phyloP scores from a whole-genome alignment of 192 early-diverging fungal genomes.

The Rhizoclosmatium globosum region DNA sequence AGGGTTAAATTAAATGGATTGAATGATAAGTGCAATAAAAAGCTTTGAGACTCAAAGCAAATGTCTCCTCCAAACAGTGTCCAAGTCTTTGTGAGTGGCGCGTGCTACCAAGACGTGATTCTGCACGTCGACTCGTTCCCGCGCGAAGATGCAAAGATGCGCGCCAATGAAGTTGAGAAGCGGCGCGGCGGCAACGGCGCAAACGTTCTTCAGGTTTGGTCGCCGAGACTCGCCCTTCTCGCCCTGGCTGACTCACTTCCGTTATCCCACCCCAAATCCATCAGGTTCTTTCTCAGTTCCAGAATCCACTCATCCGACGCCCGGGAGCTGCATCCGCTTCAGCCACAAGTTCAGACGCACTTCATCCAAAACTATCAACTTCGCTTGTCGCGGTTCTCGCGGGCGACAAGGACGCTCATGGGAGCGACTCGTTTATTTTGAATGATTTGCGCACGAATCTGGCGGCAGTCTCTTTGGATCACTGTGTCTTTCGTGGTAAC shows the following conservation, averaged over 20 bases:
- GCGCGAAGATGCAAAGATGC: constrained; percentile 65
- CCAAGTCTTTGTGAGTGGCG: constrained; percentile 56
- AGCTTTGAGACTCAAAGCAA: too few relatives aligned
- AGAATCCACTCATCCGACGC: neutral
- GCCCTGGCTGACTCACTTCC: constrained; percentile 52
- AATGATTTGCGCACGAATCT: constrained; percentile 1
- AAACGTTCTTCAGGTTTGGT: constrained; percentile 55
- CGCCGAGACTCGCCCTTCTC: constrained; percentile 22
- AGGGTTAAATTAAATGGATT: constrained; percentile 51
- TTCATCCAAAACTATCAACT: neutral
- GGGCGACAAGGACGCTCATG: neutral
- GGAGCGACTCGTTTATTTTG: constrained; percentile 15
- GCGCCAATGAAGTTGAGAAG: constrained; percentile 64
- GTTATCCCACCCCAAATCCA: constrained; percentile 22
- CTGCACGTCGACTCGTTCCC: constrained; percentile 65
- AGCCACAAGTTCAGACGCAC: neutral
- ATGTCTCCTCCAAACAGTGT: neutral
- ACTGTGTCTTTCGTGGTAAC: constrained; percentile 37
- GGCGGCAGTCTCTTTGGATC: constrained; percentile 18
- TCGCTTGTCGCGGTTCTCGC: constrained; percentile 34
- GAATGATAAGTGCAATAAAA: too few relatives aligned
- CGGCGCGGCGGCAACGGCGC: constrained; percentile 72
- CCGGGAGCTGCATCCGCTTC: neutral
- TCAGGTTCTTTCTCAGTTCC: neutral
- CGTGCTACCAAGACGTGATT: constrained; percentile 70